Base-by-base conservation (phyloP, 2,329 filamentous ascomycete species). In the Podosphaera leucotricha region DNA sequence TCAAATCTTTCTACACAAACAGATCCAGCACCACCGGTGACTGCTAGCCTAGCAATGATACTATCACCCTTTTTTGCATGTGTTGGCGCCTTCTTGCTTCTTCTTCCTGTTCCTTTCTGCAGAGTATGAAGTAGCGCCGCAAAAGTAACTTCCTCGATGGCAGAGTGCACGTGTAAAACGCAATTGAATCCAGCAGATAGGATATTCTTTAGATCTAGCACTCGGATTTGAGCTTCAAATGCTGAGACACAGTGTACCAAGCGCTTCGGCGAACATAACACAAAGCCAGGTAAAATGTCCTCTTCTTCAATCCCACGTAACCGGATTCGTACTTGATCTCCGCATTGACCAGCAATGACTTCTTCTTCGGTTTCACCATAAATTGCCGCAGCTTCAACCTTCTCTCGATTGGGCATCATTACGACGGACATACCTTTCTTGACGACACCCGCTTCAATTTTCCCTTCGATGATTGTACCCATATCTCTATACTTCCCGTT, bases 331-430 rank as follows among this genome's bases (percentile, higher is more conserved):
- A 95, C 77, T 63, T 98, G 90, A 59, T 98, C 90, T 65, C 90
- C 90, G 55, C 84, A 93, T 53, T 85, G 83, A 18, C 80, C 84
- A 46, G 75, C 71, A 6, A 65, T 57, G 38, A 93, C 73, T 61
- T 98, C 90, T 21, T 98, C 90, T 67, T 98, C 90, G 8, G 84
- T 87, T 65, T 98, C 92, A 48, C 86, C 87, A 55, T 93, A 98
- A 3, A 93, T 67, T 3, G 87, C 85, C 1, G 85, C 68, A 39
- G 93, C 75, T 47, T 83, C 76, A 44, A 93, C 72, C 41, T 72
- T 71, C 48, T 87, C 77, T 58, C 77, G 80, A 64, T 92, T 93
- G 39, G 90, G 90, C 90, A 98, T 98, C 78, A 98, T 84, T 47
- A 92, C 64, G 57, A 92, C 75, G 48, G 64, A 75, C 64, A 79